Conservation (phyloP, 2,329 filamentous ascomycete genomes). For the Leptographium wingfieldii region DNA sequence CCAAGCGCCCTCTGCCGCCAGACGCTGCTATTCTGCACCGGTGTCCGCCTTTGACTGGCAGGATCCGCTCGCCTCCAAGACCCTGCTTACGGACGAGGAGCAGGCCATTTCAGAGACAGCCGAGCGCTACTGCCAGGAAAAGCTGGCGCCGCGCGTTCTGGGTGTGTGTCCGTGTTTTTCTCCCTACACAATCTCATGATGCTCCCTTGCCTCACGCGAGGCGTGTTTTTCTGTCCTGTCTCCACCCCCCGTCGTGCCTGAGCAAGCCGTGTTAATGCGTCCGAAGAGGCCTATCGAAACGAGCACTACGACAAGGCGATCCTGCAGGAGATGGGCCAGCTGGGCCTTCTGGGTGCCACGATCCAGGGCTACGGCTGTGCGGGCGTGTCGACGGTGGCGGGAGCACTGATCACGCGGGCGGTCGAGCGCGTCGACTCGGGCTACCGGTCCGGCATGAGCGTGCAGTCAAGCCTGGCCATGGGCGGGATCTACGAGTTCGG, state of each 20-base stretch:
- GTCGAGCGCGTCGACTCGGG: constrained; percentile 80
- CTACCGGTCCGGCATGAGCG: constrained; percentile 78
- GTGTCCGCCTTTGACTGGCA: constrained; percentile 67
- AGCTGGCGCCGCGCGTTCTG: constrained; percentile 70
- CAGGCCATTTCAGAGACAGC: constrained; percentile 80
- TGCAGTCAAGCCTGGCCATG: constrained; percentile 78
- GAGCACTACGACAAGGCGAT: constrained; percentile 73
- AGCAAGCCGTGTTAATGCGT: not conserved
- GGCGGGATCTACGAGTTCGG: constrained; percentile 77
- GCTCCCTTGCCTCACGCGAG: not conserved
- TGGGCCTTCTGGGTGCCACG: constrained; percentile 68
- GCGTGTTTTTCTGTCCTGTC: not conserved
- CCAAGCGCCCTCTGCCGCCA: constrained; percentile 1
- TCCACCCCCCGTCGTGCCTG: not conserved
- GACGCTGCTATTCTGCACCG: constrained; percentile 9
- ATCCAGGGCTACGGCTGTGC: constrained; percentile 77
- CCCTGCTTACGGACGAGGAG: constrained; percentile 80
- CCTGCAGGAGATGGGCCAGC: constrained; percentile 72
- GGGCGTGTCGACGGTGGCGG: constrained; percentile 68
- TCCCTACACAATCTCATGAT: constrained; percentile 2
- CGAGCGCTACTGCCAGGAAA: constrained; percentile 87
- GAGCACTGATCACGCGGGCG: constrained; percentile 71
- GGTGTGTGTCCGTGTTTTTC: constrained; percentile 40
- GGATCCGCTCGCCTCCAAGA: constrained; percentile 66
- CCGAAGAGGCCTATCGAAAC: constrained; percentile 45